phyloP scores from a whole-genome alignment of 2,329 filamentous ascomycete species.

The Pseudogymnoascus sp. region DNA sequence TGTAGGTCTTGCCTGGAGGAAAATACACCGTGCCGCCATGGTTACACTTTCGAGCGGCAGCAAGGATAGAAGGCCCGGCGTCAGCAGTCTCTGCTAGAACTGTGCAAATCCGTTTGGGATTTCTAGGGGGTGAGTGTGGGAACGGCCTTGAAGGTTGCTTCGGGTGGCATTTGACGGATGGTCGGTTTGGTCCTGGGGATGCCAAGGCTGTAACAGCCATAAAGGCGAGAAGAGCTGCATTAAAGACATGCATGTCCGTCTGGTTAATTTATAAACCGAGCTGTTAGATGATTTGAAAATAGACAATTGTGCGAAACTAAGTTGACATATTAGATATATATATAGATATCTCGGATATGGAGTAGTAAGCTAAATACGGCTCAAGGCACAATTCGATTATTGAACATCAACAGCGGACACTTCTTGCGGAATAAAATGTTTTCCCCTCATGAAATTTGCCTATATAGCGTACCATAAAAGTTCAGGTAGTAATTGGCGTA shows the following conservation, averaged over 20 bases:
- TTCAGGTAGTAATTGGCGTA: background rate
- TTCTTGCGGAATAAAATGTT: background rate
- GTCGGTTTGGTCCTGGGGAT: background rate
- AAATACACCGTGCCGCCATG: slow-evolving; percentile 52
- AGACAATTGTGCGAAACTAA: background rate
- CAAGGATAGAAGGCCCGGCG: slow-evolving; percentile 37
- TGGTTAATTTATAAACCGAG: background rate
- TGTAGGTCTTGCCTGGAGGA: slow-evolving; percentile 40
- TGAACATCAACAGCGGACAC: background rate
- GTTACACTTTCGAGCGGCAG: slow-evolving; percentile 49
- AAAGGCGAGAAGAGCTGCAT: background rate
- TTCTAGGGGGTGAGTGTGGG: background rate
- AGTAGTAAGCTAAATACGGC: background rate
- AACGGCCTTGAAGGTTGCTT: background rate
- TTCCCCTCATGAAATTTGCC: background rate
- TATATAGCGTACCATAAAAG: background rate
- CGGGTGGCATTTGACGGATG: background rate
- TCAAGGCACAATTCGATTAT: background rate
- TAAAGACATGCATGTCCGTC: background rate
- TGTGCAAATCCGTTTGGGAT: background rate
- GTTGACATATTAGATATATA: background rate
- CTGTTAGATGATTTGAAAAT: background rate
- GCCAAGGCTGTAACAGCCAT: background rate
- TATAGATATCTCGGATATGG: background rate
- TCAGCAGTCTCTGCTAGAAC: slow-evolving; percentile 13